Base-by-base conservation (phyloP, 192 early-diverging fungal species). In the Coemansia sp. region DNA sequence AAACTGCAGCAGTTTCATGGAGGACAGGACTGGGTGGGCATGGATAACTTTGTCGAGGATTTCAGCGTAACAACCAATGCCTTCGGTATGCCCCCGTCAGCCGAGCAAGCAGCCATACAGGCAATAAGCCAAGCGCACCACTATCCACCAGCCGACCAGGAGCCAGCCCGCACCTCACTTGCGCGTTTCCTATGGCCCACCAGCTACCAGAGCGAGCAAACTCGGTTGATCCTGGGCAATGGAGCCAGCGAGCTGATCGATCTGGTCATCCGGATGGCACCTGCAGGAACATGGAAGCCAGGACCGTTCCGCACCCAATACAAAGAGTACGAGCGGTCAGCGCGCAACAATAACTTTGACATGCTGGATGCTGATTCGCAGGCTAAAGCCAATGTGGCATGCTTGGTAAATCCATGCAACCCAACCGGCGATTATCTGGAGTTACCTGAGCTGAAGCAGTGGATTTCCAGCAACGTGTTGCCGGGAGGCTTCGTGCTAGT, bases 381-480 rank as follows among this genome's bases (percentile, higher is more conserved):
- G 1, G 83, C 82, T 35, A 80, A 76, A 47, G 88, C 88, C 14
- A 82, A 84, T 38, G 83, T 94, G 39, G 79, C 83, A 0, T 92
- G 91, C 65, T 82, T 94, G 51, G 92, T 94, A 43, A 94, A 94
- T 62, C 92, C 92, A n/a, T 91, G 89, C 79, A 94, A 94, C 57
- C 92, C 92, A 15, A 92, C 92, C 6, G 92, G 92, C 54, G 90
- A 91, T 52, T 94, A 92, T 72, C 82, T 88, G 55, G 74, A 83
- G 21, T 71, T 94, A 41, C 71, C 81, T 14, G 83, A 84, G 57
- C 56, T 94, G 18, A 92, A 92, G 72, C 37, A 61, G 30, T 94
- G 88, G 84, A 89, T 94, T 39, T 58, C 77, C 35, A 72, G 55
- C n/a, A 94, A 91, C 39, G 88, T 87, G 20, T 77, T 82, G 47